A percentile compares a stretch with the other conserved stretches of the same genome.
phyloP scores from a whole-genome alignment of 305 asterid species.

The Fraxinus ornus region DNA sequence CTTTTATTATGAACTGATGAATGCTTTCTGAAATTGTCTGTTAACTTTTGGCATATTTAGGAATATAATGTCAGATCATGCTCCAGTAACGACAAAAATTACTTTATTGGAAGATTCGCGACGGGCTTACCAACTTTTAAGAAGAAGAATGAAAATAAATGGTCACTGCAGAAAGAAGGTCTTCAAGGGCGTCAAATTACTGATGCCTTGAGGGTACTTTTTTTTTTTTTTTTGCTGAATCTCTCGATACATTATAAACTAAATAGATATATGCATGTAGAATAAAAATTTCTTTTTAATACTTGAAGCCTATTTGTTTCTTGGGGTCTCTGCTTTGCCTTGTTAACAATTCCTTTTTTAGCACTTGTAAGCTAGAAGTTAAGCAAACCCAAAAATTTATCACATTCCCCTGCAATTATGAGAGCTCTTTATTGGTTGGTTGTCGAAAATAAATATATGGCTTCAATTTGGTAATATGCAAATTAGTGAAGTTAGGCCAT shows the following conservation, averaged over 20 bases:
- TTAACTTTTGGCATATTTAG: background rate
- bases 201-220: slow-evolving; percentile 47
- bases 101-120: background rate
- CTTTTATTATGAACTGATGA: background rate
- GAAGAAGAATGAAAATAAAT: slow-evolving; percentile 43
- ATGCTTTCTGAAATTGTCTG: background rate
- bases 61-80: slow-evolving; percentile 11
- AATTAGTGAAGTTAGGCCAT: background rate
- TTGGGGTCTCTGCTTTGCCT: background rate
- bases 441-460: background rate
- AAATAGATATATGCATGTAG: slow-evolving; percentile 1
- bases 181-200: slow-evolving; percentile 53
- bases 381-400: slow-evolving; percentile 6
- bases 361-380: slow-evolving; percentile 1
- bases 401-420: slow-evolving; percentile 9
- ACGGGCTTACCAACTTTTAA: slow-evolving; percentile 45
- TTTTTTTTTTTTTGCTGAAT: background rate
- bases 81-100: background rate
- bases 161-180: slow-evolving; percentile 54
- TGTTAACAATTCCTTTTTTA: background rate
- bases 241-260: slow-evolving; percentile 1
- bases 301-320: background rate
- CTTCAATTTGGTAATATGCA: background rate
- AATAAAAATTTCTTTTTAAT: background rate
- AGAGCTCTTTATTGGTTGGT: slow-evolving; percentile 1